Percentiles rank a stretch among this genome's conserved stretches.
Conservation (phyloP, 805 yeast genomes). For the Candida saitoana region DNA sequence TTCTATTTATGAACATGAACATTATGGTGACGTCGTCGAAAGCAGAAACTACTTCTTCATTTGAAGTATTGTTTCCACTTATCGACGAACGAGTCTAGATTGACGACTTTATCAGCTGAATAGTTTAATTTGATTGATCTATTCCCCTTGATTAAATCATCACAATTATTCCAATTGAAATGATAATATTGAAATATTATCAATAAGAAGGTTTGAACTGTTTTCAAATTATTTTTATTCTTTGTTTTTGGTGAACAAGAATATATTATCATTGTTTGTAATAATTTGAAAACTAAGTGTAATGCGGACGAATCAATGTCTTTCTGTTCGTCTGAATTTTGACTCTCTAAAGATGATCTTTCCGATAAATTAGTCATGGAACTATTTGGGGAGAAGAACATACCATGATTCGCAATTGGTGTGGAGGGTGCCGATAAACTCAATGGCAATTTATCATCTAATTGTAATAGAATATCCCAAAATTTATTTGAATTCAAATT, state of each 20-base stretch:
- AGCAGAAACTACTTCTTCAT: no score
- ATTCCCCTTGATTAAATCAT: conserved; percentile 30
- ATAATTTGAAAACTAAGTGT: conserved; percentile 27
- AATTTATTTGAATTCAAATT: conserved; percentile 25
- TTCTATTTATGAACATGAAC: no score
- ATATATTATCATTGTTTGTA: conserved; percentile 32
- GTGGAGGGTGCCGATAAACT: conserved; percentile 44
- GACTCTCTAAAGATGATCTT: not conserved
- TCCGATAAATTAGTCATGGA: conserved; percentile 2
- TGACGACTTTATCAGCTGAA: conserved; percentile 26
- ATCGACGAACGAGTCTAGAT: conserved; percentile 33
- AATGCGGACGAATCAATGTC: conserved; percentile 24
- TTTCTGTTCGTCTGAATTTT: not conserved
- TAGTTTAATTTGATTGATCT: conserved; percentile 37
- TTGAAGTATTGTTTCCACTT: conserved; percentile 33
- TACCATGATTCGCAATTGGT: conserved; percentile 21
- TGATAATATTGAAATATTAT: conserved; percentile 37
- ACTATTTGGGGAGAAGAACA: conserved; percentile 5
- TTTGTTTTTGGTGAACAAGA: conserved; percentile 31
- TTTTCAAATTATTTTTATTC: conserved; percentile 23
- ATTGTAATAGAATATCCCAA: conserved; percentile 32
- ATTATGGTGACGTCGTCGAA: not conserved
- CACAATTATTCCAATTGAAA: conserved; percentile 36
- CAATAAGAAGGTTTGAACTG: conserved; percentile 30
- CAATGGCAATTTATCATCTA: conserved; percentile 41